A percentile compares a stretch with the other conserved stretches of the same genome.
Conservation (phyloP, 2,329 filamentous ascomycete species). For the Rosellinia necatrix region DNA sequence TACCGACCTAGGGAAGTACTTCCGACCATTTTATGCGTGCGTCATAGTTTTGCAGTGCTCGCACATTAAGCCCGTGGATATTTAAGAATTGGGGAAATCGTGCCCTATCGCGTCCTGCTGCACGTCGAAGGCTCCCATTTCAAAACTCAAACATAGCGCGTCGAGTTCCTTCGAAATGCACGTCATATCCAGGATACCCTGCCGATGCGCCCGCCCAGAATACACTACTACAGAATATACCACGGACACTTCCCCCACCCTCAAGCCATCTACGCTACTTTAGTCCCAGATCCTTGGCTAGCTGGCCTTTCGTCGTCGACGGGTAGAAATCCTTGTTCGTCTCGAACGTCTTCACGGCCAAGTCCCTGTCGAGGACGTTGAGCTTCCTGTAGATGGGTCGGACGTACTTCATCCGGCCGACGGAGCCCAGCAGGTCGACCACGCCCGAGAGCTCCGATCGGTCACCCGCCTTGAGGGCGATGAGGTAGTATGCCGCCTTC, state of each 20-base stretch:
- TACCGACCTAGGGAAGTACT: too few species aligned
- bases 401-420: conserved; percentile 98
- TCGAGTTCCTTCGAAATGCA: too few species aligned
- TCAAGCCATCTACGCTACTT: conserved; percentile 34
- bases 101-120: too few species aligned
- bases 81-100: not conserved
- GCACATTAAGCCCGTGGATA: too few species aligned
- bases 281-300: conserved; percentile 78
- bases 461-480: conserved; percentile 78
- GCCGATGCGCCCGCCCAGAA: too few species aligned
- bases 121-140: not conserved
- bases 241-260: not conserved
- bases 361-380: conserved; percentile 71
- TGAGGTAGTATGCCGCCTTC: conserved; percentile 75
- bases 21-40: too few species aligned
- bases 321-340: conserved; percentile 93
- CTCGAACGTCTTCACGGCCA: conserved; percentile 83
- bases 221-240: too few species aligned
- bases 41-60: too few species aligned
- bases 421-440: conserved; percentile 74
- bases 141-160: too few species aligned
- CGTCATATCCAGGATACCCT: too few species aligned
- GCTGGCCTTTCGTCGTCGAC: conserved; percentile 84
- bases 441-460: conserved; percentile 70
- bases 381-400: conserved; percentile 80